A percentile compares a stretch with the other conserved stretches of the same genome.
Conservation (phyloP, 768 basidiomycete genomes). For the Tulasnella sp. region DNA sequence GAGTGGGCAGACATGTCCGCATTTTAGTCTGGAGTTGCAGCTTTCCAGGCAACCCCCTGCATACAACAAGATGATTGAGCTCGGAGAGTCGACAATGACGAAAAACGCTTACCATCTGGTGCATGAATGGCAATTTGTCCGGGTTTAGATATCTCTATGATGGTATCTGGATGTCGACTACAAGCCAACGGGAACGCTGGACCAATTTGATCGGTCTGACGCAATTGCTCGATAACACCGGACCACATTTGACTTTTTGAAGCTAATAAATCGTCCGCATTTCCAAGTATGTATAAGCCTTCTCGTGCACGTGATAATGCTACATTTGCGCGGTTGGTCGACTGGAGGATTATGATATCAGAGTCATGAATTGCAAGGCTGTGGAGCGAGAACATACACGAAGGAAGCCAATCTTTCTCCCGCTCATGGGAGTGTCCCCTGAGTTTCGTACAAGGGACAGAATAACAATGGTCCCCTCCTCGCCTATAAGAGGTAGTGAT, state of each 20-base stretch:
- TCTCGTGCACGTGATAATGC: conserved; percentile 9
- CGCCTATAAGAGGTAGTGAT: conserved; percentile 17
- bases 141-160: conserved; percentile 38
- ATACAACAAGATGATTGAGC: neutral
- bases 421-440: conserved; percentile 38
- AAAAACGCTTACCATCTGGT: conserved; percentile 49
- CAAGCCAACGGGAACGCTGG: conserved; percentile 56
- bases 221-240: conserved; percentile 52
- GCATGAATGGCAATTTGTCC: conserved; percentile 51
- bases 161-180: conserved; percentile 47
- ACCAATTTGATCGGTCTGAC: conserved; percentile 46
- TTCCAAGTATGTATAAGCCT: neutral
- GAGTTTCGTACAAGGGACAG: conserved; percentile 71
- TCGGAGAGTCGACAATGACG: too few relatives aligned
- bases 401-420: conserved; percentile 56
- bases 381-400: too few relatives aligned
- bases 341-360: neutral
- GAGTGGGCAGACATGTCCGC: conserved; percentile 18
- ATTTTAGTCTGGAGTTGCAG: conserved; percentile 5
- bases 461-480: conserved; percentile 56
- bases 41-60: conserved; percentile 60
- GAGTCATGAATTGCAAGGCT: too few relatives aligned
- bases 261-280: neutral
- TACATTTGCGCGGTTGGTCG: conserved; percentile 45
- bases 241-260: neutral